Percentiles rank a stretch among this genome's conserved stretches.
Evolutionary conservation across 305 asterid species (phyloP).

Genomic region (Fraxinus sp.): DNA sequence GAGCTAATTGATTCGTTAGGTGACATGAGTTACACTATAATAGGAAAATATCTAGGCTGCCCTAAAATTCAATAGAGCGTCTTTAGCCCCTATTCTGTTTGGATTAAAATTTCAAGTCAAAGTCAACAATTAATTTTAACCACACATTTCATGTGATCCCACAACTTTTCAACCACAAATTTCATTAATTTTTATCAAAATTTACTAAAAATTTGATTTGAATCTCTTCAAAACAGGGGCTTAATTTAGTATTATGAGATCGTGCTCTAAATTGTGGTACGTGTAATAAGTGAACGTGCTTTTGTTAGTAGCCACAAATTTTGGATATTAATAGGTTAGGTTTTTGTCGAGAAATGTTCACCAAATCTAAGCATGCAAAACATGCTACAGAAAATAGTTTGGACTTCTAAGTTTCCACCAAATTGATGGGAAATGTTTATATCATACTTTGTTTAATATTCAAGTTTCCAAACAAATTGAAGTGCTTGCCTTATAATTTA

Average conservation of each 20-base stretch:
- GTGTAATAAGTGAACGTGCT: constrained; percentile 9
- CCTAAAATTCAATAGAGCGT: not conserved
- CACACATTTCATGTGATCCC: not conserved
- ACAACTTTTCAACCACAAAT: not conserved
- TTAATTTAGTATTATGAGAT: not conserved
- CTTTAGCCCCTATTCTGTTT: not conserved
- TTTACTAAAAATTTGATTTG: not conserved
- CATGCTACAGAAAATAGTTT: constrained; percentile 17
- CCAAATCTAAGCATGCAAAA: not conserved
- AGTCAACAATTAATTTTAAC: too few species aligned
- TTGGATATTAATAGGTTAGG: constrained; percentile 4
- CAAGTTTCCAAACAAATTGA: constrained; percentile 21
- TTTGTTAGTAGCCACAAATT: constrained; percentile 2
- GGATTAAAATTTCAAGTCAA: not conserved
- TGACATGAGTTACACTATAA: not conserved
- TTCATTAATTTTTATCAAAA: not conserved
- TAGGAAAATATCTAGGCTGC: not conserved
- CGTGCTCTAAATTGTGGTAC: not conserved
- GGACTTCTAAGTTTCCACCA: constrained; percentile 30
- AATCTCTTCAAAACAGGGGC: not conserved
- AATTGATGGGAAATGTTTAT: constrained; percentile 34
- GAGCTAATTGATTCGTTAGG: not conserved
- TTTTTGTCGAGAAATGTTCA: not conserved
- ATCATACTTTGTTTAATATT: constrained; percentile 22
- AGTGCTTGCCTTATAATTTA: constrained; percentile 35